Evolutionary conservation across 2,329 filamentous ascomycete species (phyloP).

Genomic region (Chaetomium sp.): DNA sequence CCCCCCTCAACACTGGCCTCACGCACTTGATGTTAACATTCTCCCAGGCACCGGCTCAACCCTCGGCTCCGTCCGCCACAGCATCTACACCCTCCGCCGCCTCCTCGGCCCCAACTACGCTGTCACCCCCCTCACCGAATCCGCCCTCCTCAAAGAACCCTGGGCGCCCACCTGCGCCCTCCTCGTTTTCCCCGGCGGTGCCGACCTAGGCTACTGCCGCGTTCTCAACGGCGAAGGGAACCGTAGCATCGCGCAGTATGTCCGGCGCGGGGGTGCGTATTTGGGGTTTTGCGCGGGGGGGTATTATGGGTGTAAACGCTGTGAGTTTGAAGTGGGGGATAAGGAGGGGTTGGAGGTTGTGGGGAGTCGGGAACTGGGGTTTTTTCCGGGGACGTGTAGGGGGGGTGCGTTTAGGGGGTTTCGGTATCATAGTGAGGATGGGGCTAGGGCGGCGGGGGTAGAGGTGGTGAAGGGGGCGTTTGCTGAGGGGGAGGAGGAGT

Average conservation of each 20-base stretch:
- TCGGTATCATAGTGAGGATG: constrained; percentile 79
- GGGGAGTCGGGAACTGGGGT: constrained; percentile 75
- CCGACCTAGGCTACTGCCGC: constrained; percentile 87
- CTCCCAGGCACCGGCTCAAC: constrained; percentile 72
- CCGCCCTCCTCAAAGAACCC: constrained; percentile 79
- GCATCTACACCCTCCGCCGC: constrained; percentile 76
- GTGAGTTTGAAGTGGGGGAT: constrained; percentile 89
- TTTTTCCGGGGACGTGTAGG: constrained; percentile 81
- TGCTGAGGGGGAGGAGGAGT: constrained; percentile 36
- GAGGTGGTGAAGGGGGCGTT: constrained; percentile 58
- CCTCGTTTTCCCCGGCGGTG: constrained; percentile 86
- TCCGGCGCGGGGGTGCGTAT: constrained; percentile 77
- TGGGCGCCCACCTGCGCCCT: constrained; percentile 84
- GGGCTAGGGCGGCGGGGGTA: constrained; percentile 66
- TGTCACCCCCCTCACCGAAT: constrained; percentile 75
- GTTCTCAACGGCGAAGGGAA: constrained; percentile 85
- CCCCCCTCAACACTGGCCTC: background rate
- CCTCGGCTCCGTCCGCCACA: constrained; percentile 81
- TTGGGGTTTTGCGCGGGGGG: constrained; percentile 91
- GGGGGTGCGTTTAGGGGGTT: constrained; percentile 87
- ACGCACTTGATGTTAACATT: background rate
- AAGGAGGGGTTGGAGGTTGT: constrained; percentile 69
- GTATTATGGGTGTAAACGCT: constrained; percentile 76
- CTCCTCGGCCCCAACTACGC: constrained; percentile 88
- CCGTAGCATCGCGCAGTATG: constrained; percentile 73